These are phyloP conservation scores for Cryptomeria japonica DNA, from an alignment of 75 land plant species.

Conservation along the genomic window DNA sequence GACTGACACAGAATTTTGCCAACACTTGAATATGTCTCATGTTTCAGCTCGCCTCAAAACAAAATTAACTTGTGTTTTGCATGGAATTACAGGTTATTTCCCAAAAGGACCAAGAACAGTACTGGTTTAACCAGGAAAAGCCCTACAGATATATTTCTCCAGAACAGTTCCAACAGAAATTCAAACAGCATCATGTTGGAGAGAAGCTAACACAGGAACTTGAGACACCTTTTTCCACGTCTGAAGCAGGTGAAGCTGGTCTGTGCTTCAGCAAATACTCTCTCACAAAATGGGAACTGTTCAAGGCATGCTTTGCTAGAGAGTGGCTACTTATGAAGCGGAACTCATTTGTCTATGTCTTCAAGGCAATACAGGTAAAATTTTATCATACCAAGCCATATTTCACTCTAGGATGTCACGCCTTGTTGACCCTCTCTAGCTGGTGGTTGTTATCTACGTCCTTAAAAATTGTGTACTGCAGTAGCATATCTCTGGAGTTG, in stretches of 20 bases:
- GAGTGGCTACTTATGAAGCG: constrained; percentile 74
- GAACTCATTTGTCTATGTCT: constrained; percentile 70
- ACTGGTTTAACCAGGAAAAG: constrained; percentile 44
- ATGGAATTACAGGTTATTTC: constrained; percentile 61
- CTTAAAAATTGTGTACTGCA: not conserved
- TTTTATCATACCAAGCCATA: not conserved
- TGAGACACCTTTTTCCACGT: constrained; percentile 44
- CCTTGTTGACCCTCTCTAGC: not conserved
- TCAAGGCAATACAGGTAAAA: constrained; percentile 69
- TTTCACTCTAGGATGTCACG: not conserved
- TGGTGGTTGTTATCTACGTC: not conserved
- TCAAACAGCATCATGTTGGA: constrained; percentile 44
- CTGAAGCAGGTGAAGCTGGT: constrained; percentile 32
- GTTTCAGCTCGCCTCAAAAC: not conserved
- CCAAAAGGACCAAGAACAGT: constrained; percentile 79
- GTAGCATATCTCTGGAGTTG: not conserved
- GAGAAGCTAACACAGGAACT: constrained; percentile 36
- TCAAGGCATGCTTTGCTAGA: constrained; percentile 59
- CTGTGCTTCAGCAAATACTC: constrained; percentile 46
- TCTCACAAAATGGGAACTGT: constrained; percentile 57
- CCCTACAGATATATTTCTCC: constrained; percentile 59
- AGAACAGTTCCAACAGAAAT: constrained; percentile 47
- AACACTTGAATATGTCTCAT: not conserved
- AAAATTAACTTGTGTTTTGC: not conserved
- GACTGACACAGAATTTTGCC: not conserved